Evolutionary conservation across 805 yeast species (phyloP).

Genomic region (Candida caryicola): DNA sequence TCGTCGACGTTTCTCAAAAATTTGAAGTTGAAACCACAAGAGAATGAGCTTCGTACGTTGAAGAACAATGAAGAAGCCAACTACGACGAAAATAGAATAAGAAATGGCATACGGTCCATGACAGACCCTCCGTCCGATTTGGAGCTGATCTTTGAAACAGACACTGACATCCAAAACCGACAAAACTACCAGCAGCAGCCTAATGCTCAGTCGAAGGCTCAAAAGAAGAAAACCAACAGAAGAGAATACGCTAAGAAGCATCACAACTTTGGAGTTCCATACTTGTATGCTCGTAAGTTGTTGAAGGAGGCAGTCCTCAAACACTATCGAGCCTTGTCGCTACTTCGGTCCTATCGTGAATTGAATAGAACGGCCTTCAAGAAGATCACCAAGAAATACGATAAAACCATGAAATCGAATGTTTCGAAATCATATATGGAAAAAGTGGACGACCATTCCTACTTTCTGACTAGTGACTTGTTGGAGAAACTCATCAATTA

Average conservation of each 20-base stretch:
- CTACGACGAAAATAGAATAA: slow-evolving; percentile 35
- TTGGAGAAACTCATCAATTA: slow-evolving; percentile 61
- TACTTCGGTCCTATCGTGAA: slow-evolving; percentile 66
- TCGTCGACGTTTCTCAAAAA: slow-evolving; percentile 29
- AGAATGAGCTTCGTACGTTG: slow-evolving; percentile 11
- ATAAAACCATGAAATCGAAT: slow-evolving; percentile 58
- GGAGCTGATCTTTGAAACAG: not conserved
- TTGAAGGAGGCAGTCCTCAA: slow-evolving; percentile 68
- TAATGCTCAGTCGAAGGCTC: slow-evolving; percentile 17
- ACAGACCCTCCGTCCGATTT: not conserved
- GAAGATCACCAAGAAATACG: slow-evolving; percentile 86
- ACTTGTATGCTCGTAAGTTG: slow-evolving; percentile 62
- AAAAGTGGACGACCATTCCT: slow-evolving; percentile 49
- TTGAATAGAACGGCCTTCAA: slow-evolving; percentile 86
- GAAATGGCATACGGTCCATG: slow-evolving; percentile 27
- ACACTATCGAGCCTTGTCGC: slow-evolving; percentile 68
- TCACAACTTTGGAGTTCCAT: slow-evolving; percentile 48
- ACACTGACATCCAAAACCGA: slow-evolving; percentile 1
- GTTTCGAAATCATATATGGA: slow-evolving; percentile 51
- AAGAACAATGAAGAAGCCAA: slow-evolving; percentile 15
- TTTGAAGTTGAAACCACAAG: slow-evolving; percentile 10
- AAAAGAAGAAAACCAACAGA: slow-evolving; percentile 23
- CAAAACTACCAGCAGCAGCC: slow-evolving; percentile 1
- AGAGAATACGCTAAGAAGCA: slow-evolving; percentile 48
- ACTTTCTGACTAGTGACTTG: slow-evolving; percentile 61